A percentile compares a stretch with the other conserved stretches of the same genome.
Conservation (phyloP, 345 rosid genomes). For the Gynandropsis gynandra region DNA sequence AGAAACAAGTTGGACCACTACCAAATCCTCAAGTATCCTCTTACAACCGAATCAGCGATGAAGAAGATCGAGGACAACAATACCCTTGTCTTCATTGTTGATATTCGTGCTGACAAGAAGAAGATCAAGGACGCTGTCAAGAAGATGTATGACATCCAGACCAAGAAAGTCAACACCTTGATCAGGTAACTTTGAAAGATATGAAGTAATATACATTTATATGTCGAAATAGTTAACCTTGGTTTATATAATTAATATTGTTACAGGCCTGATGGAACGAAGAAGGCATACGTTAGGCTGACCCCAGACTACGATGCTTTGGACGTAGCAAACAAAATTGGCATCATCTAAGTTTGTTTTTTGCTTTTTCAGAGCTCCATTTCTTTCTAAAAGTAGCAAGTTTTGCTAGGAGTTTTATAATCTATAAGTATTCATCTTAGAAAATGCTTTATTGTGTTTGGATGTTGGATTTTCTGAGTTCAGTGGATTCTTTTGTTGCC, state of each 20-base stretch:
- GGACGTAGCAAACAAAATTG: constrained; percentile 76
- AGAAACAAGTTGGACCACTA: constrained; percentile 95
- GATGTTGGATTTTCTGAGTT: too few relatives aligned
- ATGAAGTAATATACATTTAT: background rate
- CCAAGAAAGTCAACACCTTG: constrained; percentile 56
- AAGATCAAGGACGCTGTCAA: constrained; percentile 76
- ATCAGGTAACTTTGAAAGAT: constrained; percentile 45
- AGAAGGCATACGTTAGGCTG: constrained; percentile 67
- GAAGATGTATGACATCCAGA: constrained; percentile 40
- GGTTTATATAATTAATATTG: background rate
- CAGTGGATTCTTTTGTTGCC: too few relatives aligned
- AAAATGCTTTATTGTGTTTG: too few relatives aligned
- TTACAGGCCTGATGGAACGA: constrained; percentile 71
- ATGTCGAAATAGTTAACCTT: background rate
- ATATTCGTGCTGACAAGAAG: constrained; percentile 89
- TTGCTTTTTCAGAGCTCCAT: too few relatives aligned
- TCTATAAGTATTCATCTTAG: too few relatives aligned
- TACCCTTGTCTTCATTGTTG: constrained; percentile 92
- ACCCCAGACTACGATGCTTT: constrained; percentile 62
- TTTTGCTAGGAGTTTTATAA: too few relatives aligned
- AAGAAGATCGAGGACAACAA: constrained; percentile 95
- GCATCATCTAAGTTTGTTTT: constrained; percentile 55
- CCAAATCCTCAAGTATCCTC: constrained; percentile 83
- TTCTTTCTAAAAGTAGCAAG: too few relatives aligned
- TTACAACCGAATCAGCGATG: constrained; percentile 92